phyloP scores from a whole-genome alignment of 2,329 filamentous ascomycete genomes.

The Colletotrichum camelliae region DNA sequence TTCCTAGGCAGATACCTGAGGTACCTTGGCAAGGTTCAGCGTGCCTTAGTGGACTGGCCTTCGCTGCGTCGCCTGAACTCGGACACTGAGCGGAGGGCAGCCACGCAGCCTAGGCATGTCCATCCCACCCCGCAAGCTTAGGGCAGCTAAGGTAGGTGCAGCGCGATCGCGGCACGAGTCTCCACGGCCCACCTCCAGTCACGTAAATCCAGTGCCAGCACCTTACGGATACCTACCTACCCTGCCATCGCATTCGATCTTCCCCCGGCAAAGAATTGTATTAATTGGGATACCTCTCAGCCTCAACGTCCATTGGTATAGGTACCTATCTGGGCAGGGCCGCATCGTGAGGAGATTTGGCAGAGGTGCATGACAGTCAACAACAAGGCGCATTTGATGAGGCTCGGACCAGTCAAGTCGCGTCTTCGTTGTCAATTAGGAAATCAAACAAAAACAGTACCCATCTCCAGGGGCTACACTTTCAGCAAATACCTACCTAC shows the following conservation, averaged over 20 bases:
- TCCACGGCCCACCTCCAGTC: background rate
- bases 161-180: conserved; percentile 15
- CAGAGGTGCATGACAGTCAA: background rate
- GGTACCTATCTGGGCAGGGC: background rate
- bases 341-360: background rate
- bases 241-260: background rate
- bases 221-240: background rate
- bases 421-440: conserved; percentile 16
- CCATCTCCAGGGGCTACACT: conserved; percentile 7
- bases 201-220: background rate
- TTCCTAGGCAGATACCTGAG: background rate
- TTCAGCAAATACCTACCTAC: background rate
- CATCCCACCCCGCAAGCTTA: background rate
- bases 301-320: background rate
- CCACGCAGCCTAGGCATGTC: background rate
- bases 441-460: conserved; percentile 20
- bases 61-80: background rate
- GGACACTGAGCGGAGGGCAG: background rate
- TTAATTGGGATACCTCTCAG: background rate
- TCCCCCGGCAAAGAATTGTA: background rate
- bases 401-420: conserved; percentile 15
- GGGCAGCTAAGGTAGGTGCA: background rate
- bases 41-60: background rate
- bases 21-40: background rate
- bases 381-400: background rate